Evolutionary conservation across 1,284 basidiomycete genomes (phyloP).

Genomic region (Termitomyces sp.): DNA sequence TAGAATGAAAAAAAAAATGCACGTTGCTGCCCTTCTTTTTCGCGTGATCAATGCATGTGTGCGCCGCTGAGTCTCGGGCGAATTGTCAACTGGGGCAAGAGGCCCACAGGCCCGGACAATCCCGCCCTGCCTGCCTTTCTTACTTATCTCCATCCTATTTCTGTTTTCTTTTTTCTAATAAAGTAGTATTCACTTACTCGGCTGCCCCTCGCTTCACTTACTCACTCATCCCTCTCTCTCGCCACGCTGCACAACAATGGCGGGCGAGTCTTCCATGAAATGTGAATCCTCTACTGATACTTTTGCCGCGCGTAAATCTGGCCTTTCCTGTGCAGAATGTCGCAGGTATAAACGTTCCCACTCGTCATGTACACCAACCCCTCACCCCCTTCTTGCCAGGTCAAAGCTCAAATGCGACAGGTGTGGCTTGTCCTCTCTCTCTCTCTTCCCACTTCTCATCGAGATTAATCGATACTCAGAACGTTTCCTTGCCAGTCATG

Average conservation of each 20-base stretch:
- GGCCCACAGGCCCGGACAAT: too few species aligned
- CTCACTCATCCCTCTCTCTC: background rate
- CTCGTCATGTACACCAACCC: slow-evolving; percentile 2
- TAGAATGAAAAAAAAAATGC: slow-evolving; percentile 1
- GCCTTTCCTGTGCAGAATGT: slow-evolving; percentile 48
- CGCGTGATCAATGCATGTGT: background rate
- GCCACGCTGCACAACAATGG: slow-evolving; percentile 6
- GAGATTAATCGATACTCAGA: slow-evolving; percentile 24
- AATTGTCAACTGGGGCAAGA: too few species aligned
- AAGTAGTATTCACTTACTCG: too few species aligned
- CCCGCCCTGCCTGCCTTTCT: too few species aligned
- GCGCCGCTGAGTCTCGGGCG: background rate
- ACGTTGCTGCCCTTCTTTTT: background rate
- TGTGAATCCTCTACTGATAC: slow-evolving; percentile 8
- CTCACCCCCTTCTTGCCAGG: slow-evolving; percentile 22
- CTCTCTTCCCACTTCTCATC: background rate
- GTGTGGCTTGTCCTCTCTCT: slow-evolving; percentile 22
- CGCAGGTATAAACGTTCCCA: slow-evolving; percentile 36
- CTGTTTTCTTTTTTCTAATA: too few species aligned
- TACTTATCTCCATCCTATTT: too few species aligned
- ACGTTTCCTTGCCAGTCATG: slow-evolving; percentile 51
- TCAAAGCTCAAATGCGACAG: slow-evolving; percentile 54
- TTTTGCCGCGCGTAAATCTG: slow-evolving; percentile 25
- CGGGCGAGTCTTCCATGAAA: background rate
- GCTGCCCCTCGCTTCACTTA: too few species aligned